These are phyloP conservation scores for Rubus idaeus DNA, from an alignment of 306 rosid genomes.

Conservation along the genomic window DNA sequence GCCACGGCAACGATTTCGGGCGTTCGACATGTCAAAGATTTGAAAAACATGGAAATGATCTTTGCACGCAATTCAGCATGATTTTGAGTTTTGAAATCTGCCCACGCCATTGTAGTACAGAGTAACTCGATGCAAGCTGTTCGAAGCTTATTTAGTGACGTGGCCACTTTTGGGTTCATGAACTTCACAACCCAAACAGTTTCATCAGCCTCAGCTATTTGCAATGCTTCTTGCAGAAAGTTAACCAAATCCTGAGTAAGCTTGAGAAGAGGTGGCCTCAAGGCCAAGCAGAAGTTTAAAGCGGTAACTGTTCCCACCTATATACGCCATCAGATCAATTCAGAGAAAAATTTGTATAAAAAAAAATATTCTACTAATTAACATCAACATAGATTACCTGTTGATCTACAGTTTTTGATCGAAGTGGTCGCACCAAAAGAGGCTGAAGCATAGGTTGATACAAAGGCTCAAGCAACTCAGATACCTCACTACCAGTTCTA, in stretches of 20 bases:
- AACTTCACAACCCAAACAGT: constrained; percentile 84
- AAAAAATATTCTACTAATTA: not conserved
- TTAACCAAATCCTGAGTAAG: constrained; percentile 88
- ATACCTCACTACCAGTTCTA: constrained; percentile 99
- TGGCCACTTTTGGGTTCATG: constrained; percentile 88
- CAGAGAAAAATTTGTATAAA: not conserved
- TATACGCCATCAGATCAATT: constrained; percentile 32
- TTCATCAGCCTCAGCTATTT: constrained; percentile 97
- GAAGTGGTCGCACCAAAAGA: constrained; percentile 77
- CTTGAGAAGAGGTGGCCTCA: constrained; percentile 99
- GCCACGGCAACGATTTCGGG: constrained; percentile 99
- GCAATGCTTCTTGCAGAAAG: constrained; percentile 97
- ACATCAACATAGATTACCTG: constrained; percentile 57
- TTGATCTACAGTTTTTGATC: constrained; percentile 87
- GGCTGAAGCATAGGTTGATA: constrained; percentile 92
- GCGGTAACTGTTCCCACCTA: constrained; percentile 98
- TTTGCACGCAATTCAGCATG: constrained; percentile 94
- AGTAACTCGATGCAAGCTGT: constrained; percentile 97
- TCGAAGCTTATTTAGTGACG: constrained; percentile 87
- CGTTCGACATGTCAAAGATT: constrained; percentile 91
- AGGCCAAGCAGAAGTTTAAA: constrained; percentile 91
- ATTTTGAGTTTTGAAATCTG: constrained; percentile 89
- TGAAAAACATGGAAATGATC: constrained; percentile 96
- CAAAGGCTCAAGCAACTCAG: constrained; percentile 87
- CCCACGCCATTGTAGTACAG: constrained; percentile 99